phyloP scores from a whole-genome alignment of 2,329 filamentous ascomycete genomes.

The Ceratocystiopsis minuta region DNA sequence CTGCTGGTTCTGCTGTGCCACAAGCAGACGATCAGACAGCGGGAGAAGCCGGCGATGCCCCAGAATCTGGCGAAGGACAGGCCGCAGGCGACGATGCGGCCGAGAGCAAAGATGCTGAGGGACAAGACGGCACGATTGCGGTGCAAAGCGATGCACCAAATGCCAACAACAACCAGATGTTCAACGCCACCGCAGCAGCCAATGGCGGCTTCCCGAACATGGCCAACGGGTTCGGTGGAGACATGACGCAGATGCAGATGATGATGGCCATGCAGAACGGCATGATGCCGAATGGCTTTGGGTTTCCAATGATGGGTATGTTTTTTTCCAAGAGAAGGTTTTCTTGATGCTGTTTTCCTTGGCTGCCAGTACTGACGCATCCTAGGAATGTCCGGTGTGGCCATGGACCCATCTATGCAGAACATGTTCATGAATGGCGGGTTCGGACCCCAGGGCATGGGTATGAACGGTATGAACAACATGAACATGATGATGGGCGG shows the following conservation, averaged over 20 bases:
- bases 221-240: constrained; percentile 25
- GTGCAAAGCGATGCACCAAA: not conserved
- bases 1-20: constrained; percentile 10
- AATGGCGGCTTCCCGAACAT: constrained; percentile 37
- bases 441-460: constrained; percentile 35
- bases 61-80: constrained; percentile 9
- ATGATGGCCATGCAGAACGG: constrained; percentile 62
- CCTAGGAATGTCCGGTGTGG: constrained; percentile 62
- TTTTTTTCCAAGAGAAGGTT: constrained; percentile 8
- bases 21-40: not conserved
- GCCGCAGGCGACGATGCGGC: constrained; percentile 10
- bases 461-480: constrained; percentile 57
- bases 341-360: too few relatives aligned
- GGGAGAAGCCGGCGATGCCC: constrained; percentile 10
- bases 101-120: constrained; percentile 17
- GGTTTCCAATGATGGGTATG: constrained; percentile 77
- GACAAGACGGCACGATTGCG: constrained; percentile 10
- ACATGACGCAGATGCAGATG: constrained; percentile 64
- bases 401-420: constrained; percentile 70
- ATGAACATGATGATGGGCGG: constrained; percentile 40
- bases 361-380: not conserved
- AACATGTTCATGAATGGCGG: constrained; percentile 65
- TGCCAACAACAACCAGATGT: constrained; percentile 6
- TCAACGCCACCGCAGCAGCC: constrained; percentile 11
- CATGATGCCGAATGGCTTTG: constrained; percentile 37